Conservation (phyloP, 306 rosid genomes). For the Dicorynia guianensis region DNA sequence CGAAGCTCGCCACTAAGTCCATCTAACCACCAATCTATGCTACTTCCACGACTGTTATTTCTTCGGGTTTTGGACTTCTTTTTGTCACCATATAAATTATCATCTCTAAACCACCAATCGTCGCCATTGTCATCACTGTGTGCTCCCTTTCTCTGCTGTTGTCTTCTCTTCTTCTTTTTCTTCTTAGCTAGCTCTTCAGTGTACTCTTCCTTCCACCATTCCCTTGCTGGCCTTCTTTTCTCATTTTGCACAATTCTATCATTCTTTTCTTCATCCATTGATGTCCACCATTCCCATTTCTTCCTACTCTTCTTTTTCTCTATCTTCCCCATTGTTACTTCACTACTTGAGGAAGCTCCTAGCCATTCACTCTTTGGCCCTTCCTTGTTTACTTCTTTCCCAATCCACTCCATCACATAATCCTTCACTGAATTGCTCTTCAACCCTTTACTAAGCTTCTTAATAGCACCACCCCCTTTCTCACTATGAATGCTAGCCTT, state of each 20-base stretch:
- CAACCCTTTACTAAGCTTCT: slow-evolving; percentile 36
- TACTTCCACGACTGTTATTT: slow-evolving; percentile 55
- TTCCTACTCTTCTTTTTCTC: slow-evolving; percentile 63
- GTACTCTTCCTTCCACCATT: slow-evolving; percentile 97
- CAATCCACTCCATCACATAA: slow-evolving; percentile 90
- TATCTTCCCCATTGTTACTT: slow-evolving; percentile 21
- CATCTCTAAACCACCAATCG: slow-evolving; percentile 58
- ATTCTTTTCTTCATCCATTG: slow-evolving; percentile 68
- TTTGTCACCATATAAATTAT: slow-evolving; percentile 53
- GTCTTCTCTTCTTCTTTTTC: slow-evolving; percentile 63
- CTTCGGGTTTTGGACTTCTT: slow-evolving; percentile 55
- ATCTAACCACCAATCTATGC: slow-evolving; percentile 82
- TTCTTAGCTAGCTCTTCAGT: slow-evolving; percentile 70
- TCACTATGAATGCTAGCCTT: slow-evolving; percentile 37
- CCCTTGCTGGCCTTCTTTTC: slow-evolving; percentile 75
- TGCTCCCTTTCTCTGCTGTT: slow-evolving; percentile 39
- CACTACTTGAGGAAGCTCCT: slow-evolving; percentile 42
- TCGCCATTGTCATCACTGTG: slow-evolving; percentile 42
- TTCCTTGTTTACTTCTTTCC: slow-evolving; percentile 65
- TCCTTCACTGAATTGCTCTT: slow-evolving; percentile 57
- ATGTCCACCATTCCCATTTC: slow-evolving; percentile 82
- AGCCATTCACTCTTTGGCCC: slow-evolving; percentile 46
- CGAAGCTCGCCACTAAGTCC: slow-evolving; percentile 66
- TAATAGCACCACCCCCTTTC: slow-evolving; percentile 23
- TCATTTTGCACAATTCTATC: slow-evolving; percentile 50